Base-by-base conservation (phyloP, 176 grass and related monocot genomes). In the Poa annua region DNA sequence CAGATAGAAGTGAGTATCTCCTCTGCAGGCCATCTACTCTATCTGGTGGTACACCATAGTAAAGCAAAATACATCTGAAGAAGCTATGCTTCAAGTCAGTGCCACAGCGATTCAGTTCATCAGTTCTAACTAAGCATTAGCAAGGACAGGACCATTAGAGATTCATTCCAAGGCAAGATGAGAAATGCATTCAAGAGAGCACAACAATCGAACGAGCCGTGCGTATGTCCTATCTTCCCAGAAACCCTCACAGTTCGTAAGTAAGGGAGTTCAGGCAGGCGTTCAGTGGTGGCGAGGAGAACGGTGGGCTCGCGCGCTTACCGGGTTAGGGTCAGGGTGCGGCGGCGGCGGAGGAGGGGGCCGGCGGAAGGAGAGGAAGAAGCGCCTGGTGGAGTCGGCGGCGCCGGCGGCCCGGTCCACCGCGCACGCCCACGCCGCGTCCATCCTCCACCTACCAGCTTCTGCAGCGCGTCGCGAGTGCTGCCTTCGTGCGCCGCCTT, bases 321-420 rank as follows among this genome's bases (percentile, higher is more conserved):
- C 93, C 21, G 93, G 77, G n/a, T 86, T 85, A 62, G 89, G 73
- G 47, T 48, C 57, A 3, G 88, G 44, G 0, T 39, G 20, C 48
- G 77, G 66, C 0, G 78, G 55, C 0, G 71, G 39, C 0, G 57
- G 63, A 3, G 53, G 86, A 16, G 48, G 59, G 1, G 41, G 42
- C 52, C 78, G 54, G 74, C 80, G 56, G 67, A 86, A 88, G 59
- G 85, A 84, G 74, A 92, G 81, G 63, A 92, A 67, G 90, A 92
- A 92, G 63, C 82, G 88, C 83, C 70, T 90, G 83, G 88, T 51
- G 52, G 90, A 95, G 53, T 90, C 88, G 54, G 90, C 82, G 7
- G 65, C 83, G 62, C 29, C 88, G 53, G 84, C 80, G 85, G 89
- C 66, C 29, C 88, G 74, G 85, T 95, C 88, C 68, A 95, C 84